Evolutionary conservation across 75 land plant species (phyloP).

Genomic region (Pinus taeda): DNA sequence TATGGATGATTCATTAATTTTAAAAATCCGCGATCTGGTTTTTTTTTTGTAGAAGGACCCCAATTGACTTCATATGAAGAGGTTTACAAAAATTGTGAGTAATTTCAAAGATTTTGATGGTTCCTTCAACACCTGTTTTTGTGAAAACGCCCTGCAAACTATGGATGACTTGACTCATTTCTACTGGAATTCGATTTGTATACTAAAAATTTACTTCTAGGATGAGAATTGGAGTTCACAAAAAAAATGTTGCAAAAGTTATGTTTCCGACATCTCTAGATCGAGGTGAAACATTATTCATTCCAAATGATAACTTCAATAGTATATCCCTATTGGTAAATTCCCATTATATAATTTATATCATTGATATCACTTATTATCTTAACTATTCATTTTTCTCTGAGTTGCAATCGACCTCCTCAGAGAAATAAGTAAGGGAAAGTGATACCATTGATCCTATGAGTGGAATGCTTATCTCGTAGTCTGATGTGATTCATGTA

Average conservation of each 20-base stretch:
- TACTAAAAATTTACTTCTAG: too few species aligned
- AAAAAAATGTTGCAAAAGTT: background rate
- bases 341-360: constrained; percentile 11
- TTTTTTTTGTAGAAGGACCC: too few species aligned
- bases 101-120: too few species aligned
- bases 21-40: too few species aligned
- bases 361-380: constrained; percentile 8
- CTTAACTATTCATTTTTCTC: constrained; percentile 9
- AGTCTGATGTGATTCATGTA: constrained; percentile 3
- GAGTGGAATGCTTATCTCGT: background rate
- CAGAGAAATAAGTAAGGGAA: background rate
- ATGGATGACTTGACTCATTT: too few species aligned
- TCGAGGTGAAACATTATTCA: background rate
- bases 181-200: too few species aligned
- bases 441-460: background rate
- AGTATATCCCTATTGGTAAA: background rate
- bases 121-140: too few species aligned
- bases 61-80: too few species aligned
- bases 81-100: too few species aligned
- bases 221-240: background rate
- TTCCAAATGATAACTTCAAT: background rate
- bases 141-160: too few species aligned
- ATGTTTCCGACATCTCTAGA: background rate
- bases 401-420: background rate
- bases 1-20: too few species aligned